Percentiles rank a stretch among this genome's conserved stretches.
These are phyloP conservation scores for Paramarasmius palmivorus DNA, from an alignment of 1,284 basidiomycete genomes.

Conservation along the genomic window DNA sequence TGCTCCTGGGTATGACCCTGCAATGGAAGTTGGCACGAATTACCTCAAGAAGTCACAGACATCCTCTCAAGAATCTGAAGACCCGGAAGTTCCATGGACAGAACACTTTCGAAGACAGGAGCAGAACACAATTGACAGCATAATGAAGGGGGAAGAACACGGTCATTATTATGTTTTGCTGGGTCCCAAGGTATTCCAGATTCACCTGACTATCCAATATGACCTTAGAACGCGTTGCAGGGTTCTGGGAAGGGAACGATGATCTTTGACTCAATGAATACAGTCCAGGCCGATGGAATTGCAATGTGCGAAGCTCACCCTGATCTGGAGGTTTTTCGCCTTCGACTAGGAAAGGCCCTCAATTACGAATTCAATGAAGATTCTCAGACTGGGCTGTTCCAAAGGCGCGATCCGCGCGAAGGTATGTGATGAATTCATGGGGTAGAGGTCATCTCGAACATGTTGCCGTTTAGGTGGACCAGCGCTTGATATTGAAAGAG, in stretches of 20 bases:
- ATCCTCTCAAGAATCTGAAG: slow-evolving; percentile 19
- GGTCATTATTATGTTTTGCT: slow-evolving; percentile 79
- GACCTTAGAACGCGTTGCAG: slow-evolving; percentile 23
- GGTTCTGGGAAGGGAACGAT: slow-evolving; percentile 80
- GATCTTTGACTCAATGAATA: slow-evolving; percentile 80
- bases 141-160: slow-evolving; percentile 70
- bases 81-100: slow-evolving; percentile 45
- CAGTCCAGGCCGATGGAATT: slow-evolving; percentile 66
- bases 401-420: slow-evolving; percentile 81
- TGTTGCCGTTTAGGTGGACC: slow-evolving; percentile 65
- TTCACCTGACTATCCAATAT: neutral
- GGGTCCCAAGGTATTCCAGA: slow-evolving; percentile 63
- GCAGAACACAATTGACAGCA: slow-evolving; percentile 74
- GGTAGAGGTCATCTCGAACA: slow-evolving; percentile 1
- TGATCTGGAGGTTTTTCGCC: slow-evolving; percentile 74
- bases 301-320: slow-evolving; percentile 49
- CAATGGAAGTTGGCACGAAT: slow-evolving; percentile 67
- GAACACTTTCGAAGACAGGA: slow-evolving; percentile 70
- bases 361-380: slow-evolving; percentile 84
- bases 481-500: slow-evolving; percentile 80
- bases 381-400: slow-evolving; percentile 76
- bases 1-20: slow-evolving; percentile 71
- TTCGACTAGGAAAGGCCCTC: slow-evolving; percentile 78
- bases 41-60: slow-evolving; percentile 31
- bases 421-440: slow-evolving; percentile 35